phyloP scores from a whole-genome alignment of 140 eudicot genomes.

The Erigeron philadelphicus region DNA sequence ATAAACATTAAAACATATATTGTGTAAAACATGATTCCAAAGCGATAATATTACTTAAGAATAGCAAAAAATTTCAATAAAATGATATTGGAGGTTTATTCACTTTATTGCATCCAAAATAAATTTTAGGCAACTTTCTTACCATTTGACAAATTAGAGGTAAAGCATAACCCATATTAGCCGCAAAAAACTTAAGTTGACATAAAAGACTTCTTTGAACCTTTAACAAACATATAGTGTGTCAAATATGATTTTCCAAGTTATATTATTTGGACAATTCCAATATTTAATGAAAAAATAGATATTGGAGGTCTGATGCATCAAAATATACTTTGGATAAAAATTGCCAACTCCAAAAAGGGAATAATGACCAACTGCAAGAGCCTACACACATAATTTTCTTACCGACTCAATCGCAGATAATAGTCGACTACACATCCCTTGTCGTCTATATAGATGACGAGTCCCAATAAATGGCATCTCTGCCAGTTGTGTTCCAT shows the following conservation, averaged over 20 bases:
- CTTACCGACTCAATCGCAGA: slow-evolving; percentile 71
- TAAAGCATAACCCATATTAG: neutral
- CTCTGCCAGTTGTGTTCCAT: slow-evolving; percentile 78
- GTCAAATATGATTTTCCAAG: no score
- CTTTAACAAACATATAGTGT: no score
- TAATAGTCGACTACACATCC: slow-evolving; percentile 84
- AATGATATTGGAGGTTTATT: neutral
- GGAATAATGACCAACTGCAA: neutral
- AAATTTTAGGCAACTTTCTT: neutral
- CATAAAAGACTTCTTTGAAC: no score
- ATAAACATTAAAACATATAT: neutral
- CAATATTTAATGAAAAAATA: no score
- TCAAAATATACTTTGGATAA: neutral
- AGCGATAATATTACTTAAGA: neutral
- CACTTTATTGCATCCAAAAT: neutral
- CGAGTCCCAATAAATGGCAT: slow-evolving; percentile 98
- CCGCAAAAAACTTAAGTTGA: neutral
- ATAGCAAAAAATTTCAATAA: neutral
- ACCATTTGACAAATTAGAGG: neutral
- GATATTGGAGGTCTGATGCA: no score
- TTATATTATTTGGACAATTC: no score
- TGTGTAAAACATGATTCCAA: neutral
- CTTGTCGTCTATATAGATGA: slow-evolving; percentile 71
- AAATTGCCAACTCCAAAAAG: neutral
- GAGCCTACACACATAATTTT: slow-evolving; percentile 1